Conservation (phyloP, 192 early-diverging fungal species). For the Coemansia sp. region DNA sequence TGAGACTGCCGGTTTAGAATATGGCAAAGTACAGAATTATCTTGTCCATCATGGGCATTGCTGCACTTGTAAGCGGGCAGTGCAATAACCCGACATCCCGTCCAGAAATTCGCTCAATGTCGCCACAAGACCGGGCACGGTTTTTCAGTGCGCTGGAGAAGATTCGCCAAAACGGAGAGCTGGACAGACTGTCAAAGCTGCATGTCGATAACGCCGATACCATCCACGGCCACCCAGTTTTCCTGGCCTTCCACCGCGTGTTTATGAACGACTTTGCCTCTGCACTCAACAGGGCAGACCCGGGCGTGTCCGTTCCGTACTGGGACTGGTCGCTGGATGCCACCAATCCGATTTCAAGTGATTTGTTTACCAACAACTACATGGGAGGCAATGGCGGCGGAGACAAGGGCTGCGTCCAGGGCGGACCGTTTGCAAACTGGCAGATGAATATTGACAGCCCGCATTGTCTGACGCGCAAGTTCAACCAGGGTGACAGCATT, state of each 20-base stretch:
- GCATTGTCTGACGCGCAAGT: constrained; percentile 52
- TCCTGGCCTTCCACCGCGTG: constrained; percentile 58
- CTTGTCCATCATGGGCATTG: constrained; percentile 26
- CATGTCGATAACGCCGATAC: constrained; percentile 52
- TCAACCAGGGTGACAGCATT: constrained; percentile 51
- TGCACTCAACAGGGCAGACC: constrained; percentile 51
- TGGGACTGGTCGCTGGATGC: constrained; percentile 59
- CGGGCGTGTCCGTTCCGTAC: constrained; percentile 52
- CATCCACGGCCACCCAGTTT: constrained; percentile 52
- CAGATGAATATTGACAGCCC: constrained; percentile 32
- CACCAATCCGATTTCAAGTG: constrained; percentile 38
- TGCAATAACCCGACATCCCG: constrained; percentile 37
- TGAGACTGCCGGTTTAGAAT: constrained; percentile 4
- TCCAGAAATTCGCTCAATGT: constrained; percentile 53
- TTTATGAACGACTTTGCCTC: constrained; percentile 57
- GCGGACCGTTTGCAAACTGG: constrained; percentile 50
- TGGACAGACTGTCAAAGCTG: constrained; percentile 45
- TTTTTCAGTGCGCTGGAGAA: constrained; percentile 42
- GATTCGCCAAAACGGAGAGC: constrained; percentile 45
- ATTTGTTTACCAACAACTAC: constrained; percentile 37
- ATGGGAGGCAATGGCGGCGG: constrained; percentile 55
- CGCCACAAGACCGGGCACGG: constrained; percentile 43
- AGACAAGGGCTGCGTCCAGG: constrained; percentile 34
- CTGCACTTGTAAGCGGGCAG: constrained; percentile 28
- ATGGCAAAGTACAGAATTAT: constrained; percentile 37